Conservation (phyloP, 495 filamentous ascomycete genomes). For the Neurospora sp. region DNA sequence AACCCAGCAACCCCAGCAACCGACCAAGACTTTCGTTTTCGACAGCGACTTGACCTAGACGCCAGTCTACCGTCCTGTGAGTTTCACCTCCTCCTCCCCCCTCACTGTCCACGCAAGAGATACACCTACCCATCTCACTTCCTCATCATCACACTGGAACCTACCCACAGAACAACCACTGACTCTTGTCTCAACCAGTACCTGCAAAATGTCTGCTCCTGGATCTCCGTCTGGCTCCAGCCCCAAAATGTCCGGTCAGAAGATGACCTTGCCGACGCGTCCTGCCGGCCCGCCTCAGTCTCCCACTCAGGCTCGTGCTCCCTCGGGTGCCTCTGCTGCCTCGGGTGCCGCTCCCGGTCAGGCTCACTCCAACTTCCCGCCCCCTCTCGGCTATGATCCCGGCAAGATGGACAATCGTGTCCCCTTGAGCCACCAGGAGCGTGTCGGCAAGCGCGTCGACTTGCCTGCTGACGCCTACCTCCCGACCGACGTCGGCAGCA, state of each 20-base stretch:
- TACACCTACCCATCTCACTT: neutral
- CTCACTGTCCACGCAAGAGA: neutral
- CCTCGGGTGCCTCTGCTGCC: neutral
- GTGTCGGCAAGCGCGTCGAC: conserved; percentile 31
- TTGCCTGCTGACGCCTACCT: conserved; percentile 35
- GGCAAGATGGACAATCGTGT: conserved; percentile 10
- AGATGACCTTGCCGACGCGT: neutral
- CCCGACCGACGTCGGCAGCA: neutral
- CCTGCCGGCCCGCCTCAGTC: neutral
- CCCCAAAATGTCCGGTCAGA: neutral
- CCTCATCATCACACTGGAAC: neutral
- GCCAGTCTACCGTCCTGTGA: neutral
- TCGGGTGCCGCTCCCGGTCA: neutral
- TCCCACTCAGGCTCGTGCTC: neutral
- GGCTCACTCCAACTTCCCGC: neutral
- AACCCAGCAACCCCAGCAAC: neutral
- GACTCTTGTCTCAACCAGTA: neutral
- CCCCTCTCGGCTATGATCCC: conserved; percentile 20
- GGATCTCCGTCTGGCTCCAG: neutral
- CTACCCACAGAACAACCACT: neutral
- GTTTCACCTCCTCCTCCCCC: neutral
- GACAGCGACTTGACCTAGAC: neutral
- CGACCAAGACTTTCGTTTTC: neutral
- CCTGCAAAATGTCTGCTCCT: neutral
- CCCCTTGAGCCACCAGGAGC: conserved; percentile 1